Evolutionary conservation across 768 basidiomycete species (phyloP).

Genomic region (Chalciporus chontae): DNA sequence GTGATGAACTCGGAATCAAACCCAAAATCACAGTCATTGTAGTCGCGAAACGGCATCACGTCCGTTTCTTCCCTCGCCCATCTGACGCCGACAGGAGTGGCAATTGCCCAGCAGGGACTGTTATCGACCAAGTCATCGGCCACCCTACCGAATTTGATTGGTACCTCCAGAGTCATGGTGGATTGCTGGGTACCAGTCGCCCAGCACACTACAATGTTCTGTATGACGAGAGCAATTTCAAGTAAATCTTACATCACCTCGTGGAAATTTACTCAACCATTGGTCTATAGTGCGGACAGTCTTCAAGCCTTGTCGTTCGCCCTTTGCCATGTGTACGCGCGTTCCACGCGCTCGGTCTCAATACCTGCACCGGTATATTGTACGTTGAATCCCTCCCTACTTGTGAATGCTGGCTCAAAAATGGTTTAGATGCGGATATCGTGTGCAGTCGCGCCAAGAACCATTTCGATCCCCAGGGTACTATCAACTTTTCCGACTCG

Average conservation of each 20-base stretch:
- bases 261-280: constrained; percentile 5
- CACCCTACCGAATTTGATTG: constrained; percentile 77
- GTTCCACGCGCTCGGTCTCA: constrained; percentile 76
- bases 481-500: constrained; percentile 57
- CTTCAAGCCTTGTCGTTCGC: constrained; percentile 72
- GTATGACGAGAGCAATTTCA: constrained; percentile 56
- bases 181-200: constrained; percentile 71
- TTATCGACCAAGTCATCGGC: constrained; percentile 66
- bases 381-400: constrained; percentile 31
- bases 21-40: constrained; percentile 73
- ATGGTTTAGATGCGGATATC: constrained; percentile 63
- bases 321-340: constrained; percentile 77
- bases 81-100: constrained; percentile 59
- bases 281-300: constrained; percentile 49
- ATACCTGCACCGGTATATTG: constrained; percentile 84
- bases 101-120: constrained; percentile 76
- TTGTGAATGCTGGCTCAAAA: background rate
- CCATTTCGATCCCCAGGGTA: constrained; percentile 66
- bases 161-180: constrained; percentile 75
- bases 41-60: constrained; percentile 61
- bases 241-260: constrained; percentile 31
- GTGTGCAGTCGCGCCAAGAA: constrained; percentile 76
- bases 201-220: constrained; percentile 53
- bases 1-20: constrained; percentile 50
- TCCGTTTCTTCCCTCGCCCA: constrained; percentile 50